Base-by-base conservation (phyloP, 1,284 basidiomycete genomes). In the Melampsora larici-populina region DNA sequence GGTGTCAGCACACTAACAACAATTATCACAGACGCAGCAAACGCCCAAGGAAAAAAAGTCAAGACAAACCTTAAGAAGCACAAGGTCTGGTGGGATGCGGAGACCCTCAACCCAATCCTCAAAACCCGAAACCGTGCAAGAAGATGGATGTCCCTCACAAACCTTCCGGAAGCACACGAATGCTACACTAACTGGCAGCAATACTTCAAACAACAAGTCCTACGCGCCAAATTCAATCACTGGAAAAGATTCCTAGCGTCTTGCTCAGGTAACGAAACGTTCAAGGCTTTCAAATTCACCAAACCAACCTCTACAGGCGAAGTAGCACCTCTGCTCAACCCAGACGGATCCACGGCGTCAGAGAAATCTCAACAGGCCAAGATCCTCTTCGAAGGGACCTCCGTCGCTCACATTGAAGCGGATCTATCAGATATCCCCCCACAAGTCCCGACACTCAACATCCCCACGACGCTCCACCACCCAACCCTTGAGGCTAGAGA, bases 311-410 rank as follows among this genome's bases (percentile, higher is more conserved):
- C n/a, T n/a, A n/a, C n/a, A n/a, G n/a, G n/a, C n/a, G n/a, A n/a
- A n/a, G n/a, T n/a, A n/a, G 49, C 49, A 51, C 49, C 49, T 51
- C n/a, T 51, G n/a, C 13, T 13, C 13, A 51, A 51, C 13, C 49
- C 49, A 17, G 69, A 70, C 21, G n/a, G 49, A 13, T 15, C 48
- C 24, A 26, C 60, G 26, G 24, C 69, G 8, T 36, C 69, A 29
- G 51, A 58, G 17, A 33, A 15, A 24, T 36, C 11, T 1, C 29
- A 70, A 49, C 69, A 70, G 21, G 51, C 69, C 4, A n/a, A 49
- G 15, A 49, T 70, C n/a, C 33, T 70, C 6, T 70, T 70, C 21
- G 26, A 36, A 51, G n/a, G n/a, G n/a, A n/a, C n/a, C n/a, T n/a
- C n/a, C n/a, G n/a, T n/a, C n/a, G n/a, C n/a, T n/a, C n/a, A n/a